Base-by-base conservation (phyloP, 768 basidiomycete genomes). In the Xerocomus potaroensis region DNA sequence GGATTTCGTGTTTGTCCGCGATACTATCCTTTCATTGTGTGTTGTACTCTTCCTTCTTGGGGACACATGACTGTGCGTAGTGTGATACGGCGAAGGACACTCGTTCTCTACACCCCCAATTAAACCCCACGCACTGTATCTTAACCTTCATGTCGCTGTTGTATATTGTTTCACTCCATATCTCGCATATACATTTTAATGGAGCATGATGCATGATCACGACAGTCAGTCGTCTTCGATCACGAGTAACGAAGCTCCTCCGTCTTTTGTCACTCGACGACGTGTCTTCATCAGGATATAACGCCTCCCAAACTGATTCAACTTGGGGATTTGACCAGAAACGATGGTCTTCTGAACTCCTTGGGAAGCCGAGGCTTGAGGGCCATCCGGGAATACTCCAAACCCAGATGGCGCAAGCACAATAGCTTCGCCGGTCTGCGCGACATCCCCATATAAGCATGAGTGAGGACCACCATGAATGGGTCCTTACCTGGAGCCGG, bases 381-480 rank as follows among this genome's bases (percentile, higher is more conserved):
- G 43, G 21, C 43, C 50, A 11, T 59, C 56, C 15, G 64, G 56
- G 39, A 76, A 73, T 3, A 74, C 57, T 2, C 72, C 75, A 39
- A 84, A 67, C 2, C 78, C 83, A 5, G 83, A 78, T 0, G 85
- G 81, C 6, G 83, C 82, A 26, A 86, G 72, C 4, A 87, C 70
- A 11, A 87, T 76, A 0, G 85, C 82, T 59, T 87, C 75, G 0
- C 85, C 85, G 0, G 85, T 87, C 84, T 87, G 47, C 40, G 48
- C 34, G 44, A 34, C 26, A 19, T 15, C 4, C 29, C 23, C 23
- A 26, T 15, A 46, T 32, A 18, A 48, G 31, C 27, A 18, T 50
- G 8, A 41, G 14, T 41, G 22, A 23, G 15, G 16, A 26, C 24
- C 8, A n/a, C n/a, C 22, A 36, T 30, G 12, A 14, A 30, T 31